Conservation (phyloP, 805 yeast genomes). For the Pichia thaimueangensis region DNA sequence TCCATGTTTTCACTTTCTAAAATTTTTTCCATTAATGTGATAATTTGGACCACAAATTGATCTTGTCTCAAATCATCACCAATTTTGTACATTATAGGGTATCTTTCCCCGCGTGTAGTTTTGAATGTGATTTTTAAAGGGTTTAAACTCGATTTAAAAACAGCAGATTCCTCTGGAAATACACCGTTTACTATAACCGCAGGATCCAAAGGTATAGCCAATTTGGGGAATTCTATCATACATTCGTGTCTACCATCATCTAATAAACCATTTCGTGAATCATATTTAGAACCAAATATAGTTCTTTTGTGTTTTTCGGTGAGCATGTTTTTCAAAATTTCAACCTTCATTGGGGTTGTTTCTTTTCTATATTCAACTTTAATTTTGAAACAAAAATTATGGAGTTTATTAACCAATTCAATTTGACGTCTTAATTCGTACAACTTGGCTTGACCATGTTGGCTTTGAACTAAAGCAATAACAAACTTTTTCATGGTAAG, state of each 20-base stretch:
- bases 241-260: constrained; percentile 20
- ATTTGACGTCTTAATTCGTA: constrained; percentile 44
- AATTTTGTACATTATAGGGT: constrained; percentile 85
- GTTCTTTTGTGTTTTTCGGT: constrained; percentile 43
- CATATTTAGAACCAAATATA: constrained; percentile 15
- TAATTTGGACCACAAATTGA: constrained; percentile 92
- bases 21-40: constrained; percentile 83
- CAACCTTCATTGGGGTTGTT: constrained; percentile 69
- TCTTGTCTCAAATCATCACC: constrained; percentile 97
- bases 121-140: constrained; percentile 81
- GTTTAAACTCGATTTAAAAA: constrained; percentile 84
- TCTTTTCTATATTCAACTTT: constrained; percentile 57
- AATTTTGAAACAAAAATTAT: constrained; percentile 57
- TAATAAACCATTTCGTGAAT: neutral
- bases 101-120: constrained; percentile 37
- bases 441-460: constrained; percentile 25
- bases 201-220: constrained; percentile 82
- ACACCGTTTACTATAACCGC: constrained; percentile 66
- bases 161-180: constrained; percentile 71
- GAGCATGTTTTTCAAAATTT: constrained; percentile 53
- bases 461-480: constrained; percentile 19
- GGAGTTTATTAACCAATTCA: constrained; percentile 58
- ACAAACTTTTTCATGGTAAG: constrained; percentile 28
- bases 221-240: constrained; percentile 39
- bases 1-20: constrained; percentile 87